These are phyloP conservation scores for Phialocephala subalpina DNA, from an alignment of 2,329 filamentous ascomycete species.

Conservation along the genomic window DNA sequence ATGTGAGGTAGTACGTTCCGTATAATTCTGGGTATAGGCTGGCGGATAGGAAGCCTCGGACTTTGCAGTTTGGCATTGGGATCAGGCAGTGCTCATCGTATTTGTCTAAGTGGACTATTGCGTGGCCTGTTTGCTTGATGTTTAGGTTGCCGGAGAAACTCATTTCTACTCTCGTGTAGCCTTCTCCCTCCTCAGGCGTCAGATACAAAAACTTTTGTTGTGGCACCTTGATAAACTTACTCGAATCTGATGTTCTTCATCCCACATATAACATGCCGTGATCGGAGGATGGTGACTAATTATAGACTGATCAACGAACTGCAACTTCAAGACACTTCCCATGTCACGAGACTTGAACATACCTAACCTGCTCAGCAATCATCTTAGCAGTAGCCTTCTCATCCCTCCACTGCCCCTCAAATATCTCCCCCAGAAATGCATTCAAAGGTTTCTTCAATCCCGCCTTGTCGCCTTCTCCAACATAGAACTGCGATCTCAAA, in stretches of 20 bases:
- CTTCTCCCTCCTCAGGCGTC: background rate
- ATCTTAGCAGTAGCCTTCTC: background rate
- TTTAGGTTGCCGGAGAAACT: conserved; percentile 12
- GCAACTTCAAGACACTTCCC: background rate
- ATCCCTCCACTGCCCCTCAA: conserved; percentile 7
- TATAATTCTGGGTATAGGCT: conserved; percentile 10
- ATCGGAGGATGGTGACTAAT: conserved; percentile 16
- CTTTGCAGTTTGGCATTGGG: conserved; percentile 2
- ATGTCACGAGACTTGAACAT: background rate
- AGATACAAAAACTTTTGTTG: background rate
- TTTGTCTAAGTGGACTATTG: conserved; percentile 14
- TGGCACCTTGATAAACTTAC: background rate
- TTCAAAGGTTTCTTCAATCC: conserved; percentile 19
- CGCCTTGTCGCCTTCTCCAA: conserved; percentile 6
- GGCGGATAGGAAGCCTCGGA: conserved; percentile 14
- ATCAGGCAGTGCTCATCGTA: conserved; percentile 21
- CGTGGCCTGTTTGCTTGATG: conserved; percentile 19
- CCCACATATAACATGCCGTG: conserved; percentile 17
- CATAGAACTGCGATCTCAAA: conserved; percentile 3
- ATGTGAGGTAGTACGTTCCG: conserved; percentile 16
- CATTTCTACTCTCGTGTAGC: conserved; percentile 8
- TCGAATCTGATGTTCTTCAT: conserved; percentile 10
- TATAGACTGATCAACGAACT: background rate
- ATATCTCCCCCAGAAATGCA: conserved; percentile 20
- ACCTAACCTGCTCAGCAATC: conserved; percentile 12